Evolutionary conservation across 768 basidiomycete species (phyloP), one percentile per base, ranked within the genome.

Genomic region (Glaciozyma martinii): DNA sequence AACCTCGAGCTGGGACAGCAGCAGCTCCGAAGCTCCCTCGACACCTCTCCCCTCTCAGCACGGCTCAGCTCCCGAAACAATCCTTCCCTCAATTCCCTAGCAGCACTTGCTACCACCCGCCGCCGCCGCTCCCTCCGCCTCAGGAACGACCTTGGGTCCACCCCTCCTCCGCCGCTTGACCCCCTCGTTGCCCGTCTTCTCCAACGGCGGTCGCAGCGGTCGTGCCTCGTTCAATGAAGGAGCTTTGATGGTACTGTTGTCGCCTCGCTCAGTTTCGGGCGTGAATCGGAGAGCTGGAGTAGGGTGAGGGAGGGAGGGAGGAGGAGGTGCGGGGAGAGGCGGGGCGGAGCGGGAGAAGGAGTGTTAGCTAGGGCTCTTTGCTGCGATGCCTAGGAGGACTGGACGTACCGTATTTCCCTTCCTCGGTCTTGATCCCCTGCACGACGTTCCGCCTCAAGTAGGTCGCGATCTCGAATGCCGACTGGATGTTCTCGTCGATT

Each of bases 261-360:
- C 84, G 8, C 91, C 93, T 12, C 94, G 79, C 72, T 95, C 93
- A 0, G 90, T 93, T 60, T 92, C 81, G 63, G 81, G 90, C 90
- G 69, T 60, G 32, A 70, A 60, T 32, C 66, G 52, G 5, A 68
- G 43, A 19, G 63, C 62, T 67, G 61, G 44, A n/a, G 1, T 27
- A 5, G 37, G 12, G 21, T 21, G 19, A 29, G 32, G 60, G 40
- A 6, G 29, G 49, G 5, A 13, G 44, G 27, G 25, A 25, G 21
- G 0, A 23, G 43, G n/a, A 32, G 57, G n/a, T 1, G 40, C 19
- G 23, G 13, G 71, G 7, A 25, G 50, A 52, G 50, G 50, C 15
- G 50, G 50, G 25, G 25, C 27, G 27, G 50, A 5, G 18, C n/a
- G 50, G 27, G 27, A n/a, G 43, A 42, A 42, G 68, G 46, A 53